Percentiles rank a stretch among this genome's conserved stretches.
Evolutionary conservation across 202 grass and related monocot genomes (phyloP).

Genomic region (Musa balbisiana): DNA sequence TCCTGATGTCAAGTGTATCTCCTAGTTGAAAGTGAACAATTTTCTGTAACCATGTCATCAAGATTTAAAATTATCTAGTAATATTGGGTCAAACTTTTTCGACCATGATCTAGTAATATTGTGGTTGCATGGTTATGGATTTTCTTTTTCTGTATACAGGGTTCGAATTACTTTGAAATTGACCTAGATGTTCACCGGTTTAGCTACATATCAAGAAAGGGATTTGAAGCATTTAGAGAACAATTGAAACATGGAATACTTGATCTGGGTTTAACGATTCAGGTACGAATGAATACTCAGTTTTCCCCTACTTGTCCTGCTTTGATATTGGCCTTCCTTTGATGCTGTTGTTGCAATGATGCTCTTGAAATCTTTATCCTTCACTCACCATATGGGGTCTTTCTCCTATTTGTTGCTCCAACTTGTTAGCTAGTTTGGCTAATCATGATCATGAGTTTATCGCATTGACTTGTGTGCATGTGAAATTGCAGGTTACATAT

Average conservation of each 20-base stretch:
- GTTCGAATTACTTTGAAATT: constrained; percentile 11
- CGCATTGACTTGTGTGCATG: no score
- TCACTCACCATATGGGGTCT: no score
- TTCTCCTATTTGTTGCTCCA: no score
- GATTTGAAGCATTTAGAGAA: constrained; percentile 8
- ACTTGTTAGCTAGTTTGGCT: no score
- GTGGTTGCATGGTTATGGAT: neutral
- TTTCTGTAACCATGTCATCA: no score
- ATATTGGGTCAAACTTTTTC: neutral
- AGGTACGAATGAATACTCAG: neutral
- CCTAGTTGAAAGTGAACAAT: neutral
- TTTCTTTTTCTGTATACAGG: constrained; percentile 2
- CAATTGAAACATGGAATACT: neutral
- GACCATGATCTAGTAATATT: neutral
- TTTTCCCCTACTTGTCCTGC: no score
- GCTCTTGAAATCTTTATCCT: no score
- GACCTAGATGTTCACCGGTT: constrained; percentile 9
- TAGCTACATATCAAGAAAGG: constrained; percentile 15
- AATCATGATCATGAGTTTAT: no score
- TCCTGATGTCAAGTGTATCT: neutral
- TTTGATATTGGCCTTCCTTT: no score
- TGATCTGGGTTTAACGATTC: constrained; percentile 10
- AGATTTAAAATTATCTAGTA: no score
- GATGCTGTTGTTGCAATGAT: no score
- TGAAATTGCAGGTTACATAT: no score